Evolutionary conservation across 1,284 basidiomycete species (phyloP).

Genomic region (Heterobasidion parviporum): DNA sequence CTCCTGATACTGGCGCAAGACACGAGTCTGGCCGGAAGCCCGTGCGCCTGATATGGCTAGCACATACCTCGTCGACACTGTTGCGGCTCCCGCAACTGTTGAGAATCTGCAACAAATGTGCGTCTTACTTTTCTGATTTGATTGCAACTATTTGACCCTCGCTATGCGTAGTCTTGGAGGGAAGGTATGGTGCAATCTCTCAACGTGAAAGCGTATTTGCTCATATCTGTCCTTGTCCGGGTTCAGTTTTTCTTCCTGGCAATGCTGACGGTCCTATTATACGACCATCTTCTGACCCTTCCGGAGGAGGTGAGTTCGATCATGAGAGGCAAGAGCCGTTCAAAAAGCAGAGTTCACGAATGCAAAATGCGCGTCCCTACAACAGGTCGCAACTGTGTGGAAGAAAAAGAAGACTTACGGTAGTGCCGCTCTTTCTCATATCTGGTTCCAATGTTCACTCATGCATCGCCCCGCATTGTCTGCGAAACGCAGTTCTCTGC

Average conservation of each 20-base stretch:
- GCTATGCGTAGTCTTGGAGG: constrained; percentile 2
- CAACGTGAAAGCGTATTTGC: neutral
- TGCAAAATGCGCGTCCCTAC: neutral
- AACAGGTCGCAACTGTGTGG: constrained; percentile 11
- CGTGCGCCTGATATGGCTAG: too few relatives aligned
- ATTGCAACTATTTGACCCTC: neutral
- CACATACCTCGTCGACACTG: too few relatives aligned
- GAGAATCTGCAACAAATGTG: constrained; percentile 10
- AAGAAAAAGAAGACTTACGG: constrained; percentile 11
- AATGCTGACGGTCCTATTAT: constrained; percentile 8
- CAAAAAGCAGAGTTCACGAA: neutral
- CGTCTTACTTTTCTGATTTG: neutral
- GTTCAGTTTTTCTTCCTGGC: constrained; percentile 12
- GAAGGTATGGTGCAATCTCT: constrained; percentile 6
- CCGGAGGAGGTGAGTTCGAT: constrained; percentile 9
- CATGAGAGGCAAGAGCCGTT: neutral
- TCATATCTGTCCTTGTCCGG: neutral
- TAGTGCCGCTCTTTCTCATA: too few relatives aligned
- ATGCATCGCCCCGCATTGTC: neutral
- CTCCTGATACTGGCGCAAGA: too few relatives aligned
- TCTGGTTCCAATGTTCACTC: constrained; percentile 2
- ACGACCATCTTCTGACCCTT: constrained; percentile 10
- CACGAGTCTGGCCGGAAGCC: too few relatives aligned
- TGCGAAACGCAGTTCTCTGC: constrained; percentile 7
- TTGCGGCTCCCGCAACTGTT: neutral